These are phyloP conservation scores for Globisporangium apiculatum DNA, from an alignment of 352 stramenopile genomes.

Conservation along the genomic window DNA sequence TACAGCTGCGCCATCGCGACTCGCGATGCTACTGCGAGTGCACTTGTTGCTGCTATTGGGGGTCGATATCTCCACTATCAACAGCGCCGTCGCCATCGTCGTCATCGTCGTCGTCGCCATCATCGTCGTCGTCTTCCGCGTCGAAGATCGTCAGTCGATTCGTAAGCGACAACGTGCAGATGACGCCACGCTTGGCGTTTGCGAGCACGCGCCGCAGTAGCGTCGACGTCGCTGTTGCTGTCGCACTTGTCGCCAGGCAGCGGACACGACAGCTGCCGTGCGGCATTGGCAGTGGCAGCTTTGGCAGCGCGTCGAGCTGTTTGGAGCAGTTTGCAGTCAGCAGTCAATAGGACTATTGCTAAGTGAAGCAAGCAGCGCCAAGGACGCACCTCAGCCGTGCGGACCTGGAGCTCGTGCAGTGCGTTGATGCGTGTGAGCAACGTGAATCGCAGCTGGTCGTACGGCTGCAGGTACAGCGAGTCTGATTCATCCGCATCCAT, in stretches of 20 bases:
- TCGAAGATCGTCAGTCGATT: conserved; percentile 45
- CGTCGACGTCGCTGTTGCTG: conserved; percentile 1
- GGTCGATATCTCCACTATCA: no score
- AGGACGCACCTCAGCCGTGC: not conserved
- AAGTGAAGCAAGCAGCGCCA: not conserved
- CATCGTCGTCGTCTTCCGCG: conserved; percentile 45
- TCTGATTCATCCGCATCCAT: conserved; percentile 9
- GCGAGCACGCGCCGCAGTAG: conserved; percentile 23
- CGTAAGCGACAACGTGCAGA: conserved; percentile 31
- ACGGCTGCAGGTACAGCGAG: conserved; percentile 35
- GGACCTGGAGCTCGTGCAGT: not conserved
- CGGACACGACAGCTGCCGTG: conserved; percentile 11
- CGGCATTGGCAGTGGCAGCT: not conserved
- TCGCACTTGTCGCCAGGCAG: conserved; percentile 11
- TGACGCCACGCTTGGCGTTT: conserved; percentile 42
- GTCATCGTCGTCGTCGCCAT: conserved; percentile 33
- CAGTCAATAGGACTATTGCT: no score
- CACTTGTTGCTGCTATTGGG: no score
- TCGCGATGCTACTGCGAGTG: no score
- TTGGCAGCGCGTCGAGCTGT: conserved; percentile 2
- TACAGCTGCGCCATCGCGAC: no score
- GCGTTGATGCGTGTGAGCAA: not conserved
- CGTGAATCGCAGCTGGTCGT: conserved; percentile 28
- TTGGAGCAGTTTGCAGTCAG: not conserved
- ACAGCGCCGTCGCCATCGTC: conserved; percentile 10